A percentile compares a stretch with the other conserved stretches of the same genome.
phyloP scores from a whole-genome alignment of 2,329 filamentous ascomycete genomes.

The Biscogniauxia sp. region DNA sequence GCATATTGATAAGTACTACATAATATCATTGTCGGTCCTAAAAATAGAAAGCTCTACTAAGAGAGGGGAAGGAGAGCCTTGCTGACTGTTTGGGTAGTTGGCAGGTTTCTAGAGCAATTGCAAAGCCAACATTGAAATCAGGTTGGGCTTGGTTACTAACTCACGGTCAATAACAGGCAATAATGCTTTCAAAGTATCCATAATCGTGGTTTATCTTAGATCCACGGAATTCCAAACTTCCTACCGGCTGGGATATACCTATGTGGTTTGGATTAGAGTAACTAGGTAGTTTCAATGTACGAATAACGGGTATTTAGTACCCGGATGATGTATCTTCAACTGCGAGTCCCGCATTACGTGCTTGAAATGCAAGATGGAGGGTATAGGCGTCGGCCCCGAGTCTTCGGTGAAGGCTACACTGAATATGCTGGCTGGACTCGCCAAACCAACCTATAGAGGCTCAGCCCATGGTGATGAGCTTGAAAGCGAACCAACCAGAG shows the following conservation, averaged over 20 bases:
- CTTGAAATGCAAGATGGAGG: not conserved
- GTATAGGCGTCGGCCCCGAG: not conserved
- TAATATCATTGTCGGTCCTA: not conserved
- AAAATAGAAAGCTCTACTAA: not conserved
- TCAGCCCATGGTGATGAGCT: not conserved
- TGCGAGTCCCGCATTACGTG: not conserved
- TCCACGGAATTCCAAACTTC: too few species aligned
- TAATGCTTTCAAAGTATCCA: not conserved
- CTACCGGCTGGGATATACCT: not conserved
- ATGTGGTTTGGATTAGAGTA: not conserved
- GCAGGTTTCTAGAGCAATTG: not conserved
- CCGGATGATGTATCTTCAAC: not conserved
- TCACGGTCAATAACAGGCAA: not conserved
- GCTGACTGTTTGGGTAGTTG: not conserved
- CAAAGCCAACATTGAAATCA: not conserved
- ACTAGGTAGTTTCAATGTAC: not conserved
- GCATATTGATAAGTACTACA: too few species aligned
- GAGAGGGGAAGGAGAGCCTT: not conserved
- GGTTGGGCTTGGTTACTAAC: not conserved
- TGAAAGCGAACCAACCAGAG: not conserved
- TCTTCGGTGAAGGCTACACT: not conserved
- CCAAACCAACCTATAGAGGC: not conserved
- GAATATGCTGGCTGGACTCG: not conserved
- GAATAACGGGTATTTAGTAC: not conserved
- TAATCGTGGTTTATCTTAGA: too few species aligned